phyloP scores from a whole-genome alignment of 345 rosid genomes.

The Sonneratia caseolaris region DNA sequence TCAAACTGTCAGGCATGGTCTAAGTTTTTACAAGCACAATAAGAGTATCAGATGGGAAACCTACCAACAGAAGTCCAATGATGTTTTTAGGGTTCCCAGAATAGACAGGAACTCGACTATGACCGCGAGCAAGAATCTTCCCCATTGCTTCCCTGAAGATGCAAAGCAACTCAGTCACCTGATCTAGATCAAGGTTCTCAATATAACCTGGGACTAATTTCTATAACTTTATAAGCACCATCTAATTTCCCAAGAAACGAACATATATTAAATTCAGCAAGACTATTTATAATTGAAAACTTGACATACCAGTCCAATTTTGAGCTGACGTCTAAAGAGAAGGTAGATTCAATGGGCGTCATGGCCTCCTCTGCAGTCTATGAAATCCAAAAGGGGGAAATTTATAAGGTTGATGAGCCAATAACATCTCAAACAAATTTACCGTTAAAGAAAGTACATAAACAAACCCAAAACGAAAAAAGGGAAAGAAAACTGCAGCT shows the following conservation, averaged over 20 bases:
- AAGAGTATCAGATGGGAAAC: slow-evolving; percentile 2
- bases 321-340: slow-evolving; percentile 91
- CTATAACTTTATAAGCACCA: neutral
- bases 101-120: slow-evolving; percentile 92
- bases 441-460: too few relatives aligned
- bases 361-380: slow-evolving; percentile 99
- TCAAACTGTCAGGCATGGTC: neutral
- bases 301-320: slow-evolving; percentile 83
- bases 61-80: slow-evolving; percentile 86
- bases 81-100: slow-evolving; percentile 75
- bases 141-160: slow-evolving; percentile 81
- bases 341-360: slow-evolving; percentile 98
- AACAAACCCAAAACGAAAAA: too few relatives aligned
- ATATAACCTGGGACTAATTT: neutral
- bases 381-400: slow-evolving; percentile 11
- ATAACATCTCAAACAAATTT: neutral
- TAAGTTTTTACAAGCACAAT: neutral
- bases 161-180: neutral
- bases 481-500: neutral
- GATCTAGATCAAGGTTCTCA: neutral
- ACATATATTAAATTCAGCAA: neutral
- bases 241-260: neutral
- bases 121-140: slow-evolving; percentile 87
- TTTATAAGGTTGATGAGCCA: neutral
- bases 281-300: neutral